A percentile compares a stretch with the other conserved stretches of the same genome.
These are phyloP conservation scores for Oryza glumipatula DNA, from an alignment of 176 grass and related monocot species.

Conservation along the genomic window DNA sequence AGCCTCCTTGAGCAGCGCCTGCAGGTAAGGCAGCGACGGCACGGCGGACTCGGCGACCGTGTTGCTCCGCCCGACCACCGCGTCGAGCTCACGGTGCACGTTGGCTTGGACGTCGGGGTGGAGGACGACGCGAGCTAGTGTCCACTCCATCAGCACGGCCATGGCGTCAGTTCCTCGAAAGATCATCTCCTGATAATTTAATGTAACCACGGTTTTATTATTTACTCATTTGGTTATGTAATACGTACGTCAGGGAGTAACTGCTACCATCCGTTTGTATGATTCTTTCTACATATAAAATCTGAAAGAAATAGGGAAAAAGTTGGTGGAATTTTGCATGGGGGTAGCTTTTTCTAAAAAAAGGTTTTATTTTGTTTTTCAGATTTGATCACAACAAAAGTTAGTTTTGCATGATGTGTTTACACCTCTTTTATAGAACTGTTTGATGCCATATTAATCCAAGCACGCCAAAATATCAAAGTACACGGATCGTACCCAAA, in stretches of 20 bases:
- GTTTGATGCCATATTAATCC: not conserved
- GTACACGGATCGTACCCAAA: constrained; percentile 59
- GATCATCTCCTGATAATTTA: constrained; percentile 76
- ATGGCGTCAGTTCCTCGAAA: constrained; percentile 90
- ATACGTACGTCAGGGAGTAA: not conserved
- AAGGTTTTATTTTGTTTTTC: not conserved
- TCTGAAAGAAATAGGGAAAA: not conserved
- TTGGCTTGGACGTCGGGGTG: constrained; percentile 72
- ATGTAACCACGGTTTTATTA: not conserved
- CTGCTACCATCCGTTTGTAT: constrained; percentile 26
- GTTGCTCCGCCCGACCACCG: constrained; percentile 48
- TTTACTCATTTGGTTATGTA: not conserved
- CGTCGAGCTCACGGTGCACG: constrained; percentile 60
- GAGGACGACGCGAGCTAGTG: constrained; percentile 66
- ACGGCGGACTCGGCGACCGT: constrained; percentile 39
- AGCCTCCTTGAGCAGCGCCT: constrained; percentile 73
- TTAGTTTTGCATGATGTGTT: constrained; percentile 1
- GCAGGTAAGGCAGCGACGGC: constrained; percentile 65
- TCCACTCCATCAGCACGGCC: constrained; percentile 91
- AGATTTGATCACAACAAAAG: constrained; percentile 33
- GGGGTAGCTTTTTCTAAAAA: not conserved
- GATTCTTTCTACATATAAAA: constrained; percentile 21
- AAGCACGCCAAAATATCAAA: not conserved
- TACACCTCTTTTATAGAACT: not conserved
- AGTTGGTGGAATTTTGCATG: constrained; percentile 17